A percentile compares a stretch with the other conserved stretches of the same genome.
phyloP scores from a whole-genome alignment of 768 basidiomycete species.

The Pleurotus cornucopiae region DNA sequence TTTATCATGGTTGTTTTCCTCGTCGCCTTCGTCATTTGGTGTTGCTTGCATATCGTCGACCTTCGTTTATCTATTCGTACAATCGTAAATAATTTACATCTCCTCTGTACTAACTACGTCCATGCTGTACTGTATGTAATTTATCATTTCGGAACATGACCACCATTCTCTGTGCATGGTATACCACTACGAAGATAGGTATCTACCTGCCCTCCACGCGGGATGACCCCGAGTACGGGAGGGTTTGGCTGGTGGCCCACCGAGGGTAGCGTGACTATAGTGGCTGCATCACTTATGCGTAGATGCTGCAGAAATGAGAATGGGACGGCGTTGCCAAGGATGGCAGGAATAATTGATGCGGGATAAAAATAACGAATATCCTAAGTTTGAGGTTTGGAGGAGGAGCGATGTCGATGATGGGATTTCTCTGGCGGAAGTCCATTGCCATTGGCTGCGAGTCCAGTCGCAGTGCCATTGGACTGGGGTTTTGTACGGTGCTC shows the following conservation, averaged over 20 bases:
- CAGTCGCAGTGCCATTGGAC: neutral
- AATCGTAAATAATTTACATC: conserved; percentile 9
- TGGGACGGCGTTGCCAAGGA: no score
- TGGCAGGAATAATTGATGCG: no score
- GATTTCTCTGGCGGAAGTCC: neutral
- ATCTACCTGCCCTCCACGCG: no score
- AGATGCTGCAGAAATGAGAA: no score
- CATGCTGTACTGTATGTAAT: conserved; percentile 4
- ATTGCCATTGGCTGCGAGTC: neutral
- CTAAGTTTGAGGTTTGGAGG: conserved; percentile 6
- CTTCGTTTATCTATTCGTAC: conserved; percentile 17
- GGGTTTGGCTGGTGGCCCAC: no score
- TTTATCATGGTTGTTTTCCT: conserved; percentile 16
- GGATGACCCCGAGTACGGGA: no score
- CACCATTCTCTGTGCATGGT: neutral
- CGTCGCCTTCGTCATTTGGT: conserved; percentile 19
- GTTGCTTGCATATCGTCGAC: conserved; percentile 6
- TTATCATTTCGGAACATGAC: neutral
- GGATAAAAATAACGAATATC: no score
- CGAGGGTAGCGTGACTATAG: no score
- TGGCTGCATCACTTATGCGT: no score
- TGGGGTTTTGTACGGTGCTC: neutral
- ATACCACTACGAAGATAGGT: no score
- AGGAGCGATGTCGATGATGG: conserved; percentile 3
- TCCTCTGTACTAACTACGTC: conserved; percentile 7